Percentiles rank a stretch among this genome's conserved stretches.
These are phyloP conservation scores for Exophiala bonariae DNA, from an alignment of 2,329 filamentous ascomycete genomes.

Conservation along the genomic window DNA sequence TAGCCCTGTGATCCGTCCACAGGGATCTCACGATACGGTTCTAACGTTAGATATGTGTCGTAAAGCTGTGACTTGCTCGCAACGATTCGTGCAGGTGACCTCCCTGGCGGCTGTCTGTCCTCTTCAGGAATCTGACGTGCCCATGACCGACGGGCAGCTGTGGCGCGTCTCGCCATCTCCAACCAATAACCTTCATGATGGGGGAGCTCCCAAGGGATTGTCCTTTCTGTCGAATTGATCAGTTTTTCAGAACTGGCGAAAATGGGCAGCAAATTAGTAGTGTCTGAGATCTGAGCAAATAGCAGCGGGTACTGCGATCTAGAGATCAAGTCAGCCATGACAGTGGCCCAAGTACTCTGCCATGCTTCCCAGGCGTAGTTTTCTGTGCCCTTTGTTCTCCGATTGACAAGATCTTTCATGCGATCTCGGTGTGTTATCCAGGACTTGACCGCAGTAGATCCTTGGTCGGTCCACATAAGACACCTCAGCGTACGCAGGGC, in stretches of 20 bases:
- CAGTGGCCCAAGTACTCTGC: slow-evolving; percentile 72
- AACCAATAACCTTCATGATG: slow-evolving; percentile 66
- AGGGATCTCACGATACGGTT: slow-evolving; percentile 57
- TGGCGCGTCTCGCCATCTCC: slow-evolving; percentile 53
- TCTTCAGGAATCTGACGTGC: slow-evolving; percentile 60
- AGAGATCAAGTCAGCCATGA: slow-evolving; percentile 61
- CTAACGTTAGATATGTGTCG: slow-evolving; percentile 61
- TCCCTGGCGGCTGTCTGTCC: slow-evolving; percentile 55
- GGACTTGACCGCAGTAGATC: slow-evolving; percentile 74
- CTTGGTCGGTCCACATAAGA: slow-evolving; percentile 75
- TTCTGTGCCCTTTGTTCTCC: slow-evolving; percentile 77
- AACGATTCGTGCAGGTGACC: slow-evolving; percentile 56
- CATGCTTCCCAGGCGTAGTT: slow-evolving; percentile 95
- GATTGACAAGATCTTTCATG: slow-evolving; percentile 75
- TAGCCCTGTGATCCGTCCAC: slow-evolving; percentile 44
- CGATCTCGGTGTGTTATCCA: slow-evolving; percentile 78
- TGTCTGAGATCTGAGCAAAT: slow-evolving; percentile 29
- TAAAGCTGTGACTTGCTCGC: slow-evolving; percentile 55
- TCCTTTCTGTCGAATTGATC: slow-evolving; percentile 47
- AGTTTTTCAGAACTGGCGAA: slow-evolving; percentile 49
- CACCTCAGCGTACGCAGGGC: slow-evolving; percentile 80
- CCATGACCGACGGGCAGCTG: slow-evolving; percentile 49
- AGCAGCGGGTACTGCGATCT: slow-evolving; percentile 50
- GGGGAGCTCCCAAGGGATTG: slow-evolving; percentile 59
- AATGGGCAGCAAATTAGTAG: slow-evolving; percentile 38